Evolutionary conservation across 345 rosid species (phyloP).

Genomic region (Bruguiera parviflora): DNA sequence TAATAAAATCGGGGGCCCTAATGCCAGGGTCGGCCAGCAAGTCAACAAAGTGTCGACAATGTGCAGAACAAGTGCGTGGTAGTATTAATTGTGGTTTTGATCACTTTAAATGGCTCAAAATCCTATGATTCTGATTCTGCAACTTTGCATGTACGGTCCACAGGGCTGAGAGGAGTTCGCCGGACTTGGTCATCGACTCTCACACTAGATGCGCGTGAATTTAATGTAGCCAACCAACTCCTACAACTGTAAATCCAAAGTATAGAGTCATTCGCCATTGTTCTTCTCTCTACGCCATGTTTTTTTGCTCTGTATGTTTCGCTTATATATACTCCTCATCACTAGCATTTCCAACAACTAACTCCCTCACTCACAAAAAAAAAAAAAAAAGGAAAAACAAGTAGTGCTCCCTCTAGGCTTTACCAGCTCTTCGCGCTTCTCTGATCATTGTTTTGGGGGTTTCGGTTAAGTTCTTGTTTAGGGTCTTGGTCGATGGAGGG

Average conservation of each 20-base stretch:
- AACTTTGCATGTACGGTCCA: background rate
- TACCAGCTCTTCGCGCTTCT: background rate
- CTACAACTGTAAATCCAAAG: constrained; percentile 21
- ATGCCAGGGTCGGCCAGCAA: too few species aligned
- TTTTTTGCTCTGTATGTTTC: background rate
- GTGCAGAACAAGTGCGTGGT: too few species aligned
- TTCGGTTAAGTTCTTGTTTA: background rate
- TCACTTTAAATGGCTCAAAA: background rate
- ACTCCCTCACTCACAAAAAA: background rate
- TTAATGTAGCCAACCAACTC: constrained; percentile 31
- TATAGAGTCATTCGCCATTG: background rate
- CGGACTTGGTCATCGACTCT: constrained; percentile 3
- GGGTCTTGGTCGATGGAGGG: constrained; percentile 1
- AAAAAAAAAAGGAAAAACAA: too few species aligned
- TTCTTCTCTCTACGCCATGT: background rate
- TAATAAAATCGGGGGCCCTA: too few species aligned
- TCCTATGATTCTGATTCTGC: background rate
- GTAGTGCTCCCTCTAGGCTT: too few species aligned
- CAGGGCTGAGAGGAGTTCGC: background rate
- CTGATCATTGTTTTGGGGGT: background rate
- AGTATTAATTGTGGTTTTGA: background rate
- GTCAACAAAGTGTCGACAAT: too few species aligned
- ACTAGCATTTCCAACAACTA: background rate
- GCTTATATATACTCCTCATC: background rate
- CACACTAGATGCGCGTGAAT: constrained; percentile 27